Conservation (phyloP, 768 basidiomycete genomes). For the Auriscalpium orientale region DNA sequence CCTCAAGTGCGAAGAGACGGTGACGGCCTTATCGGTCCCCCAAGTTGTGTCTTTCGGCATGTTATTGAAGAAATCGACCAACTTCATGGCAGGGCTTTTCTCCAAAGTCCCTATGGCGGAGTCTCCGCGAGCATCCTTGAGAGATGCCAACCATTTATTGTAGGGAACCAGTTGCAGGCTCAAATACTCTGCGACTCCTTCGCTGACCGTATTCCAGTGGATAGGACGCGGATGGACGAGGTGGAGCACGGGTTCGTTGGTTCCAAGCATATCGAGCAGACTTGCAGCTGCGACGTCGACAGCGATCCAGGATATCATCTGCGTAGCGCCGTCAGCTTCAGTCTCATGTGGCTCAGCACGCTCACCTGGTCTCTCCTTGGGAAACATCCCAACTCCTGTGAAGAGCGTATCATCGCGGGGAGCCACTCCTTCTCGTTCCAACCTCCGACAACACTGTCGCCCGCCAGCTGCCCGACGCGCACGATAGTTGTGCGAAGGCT, state of each 20-base stretch:
- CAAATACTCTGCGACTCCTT: not conserved
- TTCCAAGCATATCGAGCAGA: slow-evolving; percentile 3
- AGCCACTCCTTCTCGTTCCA: slow-evolving; percentile 1
- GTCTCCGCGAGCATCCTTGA: not conserved
- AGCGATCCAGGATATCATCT: slow-evolving; percentile 7
- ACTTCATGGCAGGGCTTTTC: not conserved
- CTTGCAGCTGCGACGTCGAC: slow-evolving; percentile 9
- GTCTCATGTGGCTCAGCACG: too few relatives aligned
- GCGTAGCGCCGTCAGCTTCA: not conserved
- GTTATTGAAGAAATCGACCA: not conserved
- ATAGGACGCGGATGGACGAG: slow-evolving; percentile 7
- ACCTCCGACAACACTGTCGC: not conserved
- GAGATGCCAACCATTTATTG: not conserved
- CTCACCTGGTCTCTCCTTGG: not conserved
- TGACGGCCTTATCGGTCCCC: not conserved
- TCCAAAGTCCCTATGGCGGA: too few relatives aligned
- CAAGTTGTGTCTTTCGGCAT: too few relatives aligned
- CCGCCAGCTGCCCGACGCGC: not conserved
- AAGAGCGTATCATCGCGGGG: not conserved
- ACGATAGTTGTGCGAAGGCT: not conserved
- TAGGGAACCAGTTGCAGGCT: slow-evolving; percentile 5
- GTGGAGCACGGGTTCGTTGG: slow-evolving; percentile 2
- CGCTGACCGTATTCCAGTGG: slow-evolving; percentile 1
- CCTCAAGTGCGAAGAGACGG: not conserved
- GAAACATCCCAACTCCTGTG: not conserved